Evolutionary conservation across 306 rosid genomes (phyloP), one percentile per base, ranked within the genome.

Genomic region (Cicer arietinum): DNA sequence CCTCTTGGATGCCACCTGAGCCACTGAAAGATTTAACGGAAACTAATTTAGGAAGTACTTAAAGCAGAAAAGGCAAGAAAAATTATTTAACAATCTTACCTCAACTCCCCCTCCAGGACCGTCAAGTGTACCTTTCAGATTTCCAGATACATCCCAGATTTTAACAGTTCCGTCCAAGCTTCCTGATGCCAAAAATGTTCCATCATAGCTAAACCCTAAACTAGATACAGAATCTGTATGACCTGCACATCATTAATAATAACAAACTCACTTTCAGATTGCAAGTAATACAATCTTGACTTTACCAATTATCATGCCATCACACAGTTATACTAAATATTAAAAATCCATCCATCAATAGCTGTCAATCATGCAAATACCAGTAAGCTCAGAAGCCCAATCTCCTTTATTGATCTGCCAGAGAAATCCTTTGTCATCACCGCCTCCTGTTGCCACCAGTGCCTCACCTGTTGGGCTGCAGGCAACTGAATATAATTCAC

Each of bases 1-100:
- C 95, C 97, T 79, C 86, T 89, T 22, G 99, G 97, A 86, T 94
- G 95, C 99, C 99, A 94, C 77, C 80, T 82, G 45, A 94, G 82
- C 99, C 99, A 94, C 99, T 94, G 84, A 76, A 74, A 85, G 75
- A 53, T 67, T 74, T 82, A 57, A 80, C 10, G 14, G 42, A 17
- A 84, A 79, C 20, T 44, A 70, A 77, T 54, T 63, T 11, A 66
- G 77, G 7, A 77, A 77, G 53, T 39, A 61, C 39, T 5, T 17
- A 57, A 13, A n/a, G 45, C 13, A 79, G 11, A 47, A 40, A 8
- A 74, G 9, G 13, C 42, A 53, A 67, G 54, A 82, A 12, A 66
- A 20, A 44, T 5, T 14, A 45, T 7, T 71, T 54, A 37, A 57
- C 9, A 60, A 52, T 48, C 82, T 84, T 58, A 94, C 97, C 74